Evolutionary conservation across 1,139 yeast genomes (phyloP), one percentile per base, ranked within the genome.

Genomic region (Suhomyces guaymorum): DNA sequence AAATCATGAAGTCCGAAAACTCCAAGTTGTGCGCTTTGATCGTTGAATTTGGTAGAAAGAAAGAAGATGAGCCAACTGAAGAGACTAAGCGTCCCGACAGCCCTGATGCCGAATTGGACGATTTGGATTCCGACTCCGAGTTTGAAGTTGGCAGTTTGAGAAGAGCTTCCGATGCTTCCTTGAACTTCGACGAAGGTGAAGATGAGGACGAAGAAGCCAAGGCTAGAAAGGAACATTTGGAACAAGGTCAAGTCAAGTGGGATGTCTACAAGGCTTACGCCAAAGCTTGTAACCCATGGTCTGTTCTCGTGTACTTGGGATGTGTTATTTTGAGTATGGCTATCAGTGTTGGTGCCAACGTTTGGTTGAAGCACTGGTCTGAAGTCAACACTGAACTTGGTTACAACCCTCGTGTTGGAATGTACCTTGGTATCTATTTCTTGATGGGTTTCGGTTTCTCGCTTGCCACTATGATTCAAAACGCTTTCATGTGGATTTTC

Each of bases 321-420:
- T 68, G 74, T 42, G 70, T 80, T 28, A 52, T 82, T 14, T 37
- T 61, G 11, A 73, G 89, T 1, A 84, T 81, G 74, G 63, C 75
- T 14, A 57, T 85, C 29, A 75, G 80, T 38, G 55, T 52, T 41
- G 45, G 44, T 13, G 61, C 90, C 28, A 88, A 82, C 54, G 75
- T 92, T 34, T 92, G 98, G 98, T 77, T 92, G 53, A 92, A 92
- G 58, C 90, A 88, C 57, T 94, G 98, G 98, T 88, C 97, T 7
- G 98, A 92, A 56, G 78, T 84, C 23, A 92, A 92, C 55, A 73
- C 89, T 4, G 66, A 60, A 29, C 57, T 66, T 28, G 94, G 92
- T 15, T 66, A 64, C 39, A 90, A 90, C 55, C 95, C 96, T 2
- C 57, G 80, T 41, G 78, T 85, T 20, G 66, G 66, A 32, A 76